These are phyloP conservation scores for Closterium sp. DNA, from an alignment of 139 green algal species.

Conservation along the genomic window DNA sequence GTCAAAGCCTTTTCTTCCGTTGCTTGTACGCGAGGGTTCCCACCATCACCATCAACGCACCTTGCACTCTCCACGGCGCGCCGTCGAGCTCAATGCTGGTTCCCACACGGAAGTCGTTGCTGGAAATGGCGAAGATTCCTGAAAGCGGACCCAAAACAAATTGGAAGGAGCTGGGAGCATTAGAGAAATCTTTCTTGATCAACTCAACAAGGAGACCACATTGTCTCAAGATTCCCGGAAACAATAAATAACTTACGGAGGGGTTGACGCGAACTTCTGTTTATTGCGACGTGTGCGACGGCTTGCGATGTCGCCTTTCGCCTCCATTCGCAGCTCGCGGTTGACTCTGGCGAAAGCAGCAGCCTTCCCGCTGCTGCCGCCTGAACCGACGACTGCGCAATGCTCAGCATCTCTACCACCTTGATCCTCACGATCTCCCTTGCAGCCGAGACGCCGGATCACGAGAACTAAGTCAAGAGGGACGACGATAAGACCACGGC, in stretches of 20 bases:
- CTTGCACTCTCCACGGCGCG: constrained; percentile 70
- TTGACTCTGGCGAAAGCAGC: background rate
- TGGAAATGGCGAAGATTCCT: constrained; percentile 31
- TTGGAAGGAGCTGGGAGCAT: background rate
- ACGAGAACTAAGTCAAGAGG: no score
- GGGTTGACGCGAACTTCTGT: background rate
- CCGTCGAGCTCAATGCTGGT: constrained; percentile 87
- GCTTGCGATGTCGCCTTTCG: background rate
- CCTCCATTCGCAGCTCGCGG: background rate
- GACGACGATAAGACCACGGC: no score
- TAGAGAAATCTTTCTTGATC: background rate
- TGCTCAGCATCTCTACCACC: background rate
- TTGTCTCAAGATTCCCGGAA: background rate
- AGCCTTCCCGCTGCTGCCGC: background rate
- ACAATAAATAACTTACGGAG: background rate
- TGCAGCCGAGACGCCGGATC: no score
- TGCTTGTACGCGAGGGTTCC: no score
- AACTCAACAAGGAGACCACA: no score
- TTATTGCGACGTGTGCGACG: background rate
- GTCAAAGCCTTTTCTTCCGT: no score
- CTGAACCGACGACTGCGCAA: background rate
- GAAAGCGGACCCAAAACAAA: background rate
- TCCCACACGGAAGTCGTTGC: constrained; percentile 94
- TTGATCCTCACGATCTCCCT: no score
- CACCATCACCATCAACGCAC: constrained; percentile 1